Base-by-base conservation (phyloP, 2,329 filamentous ascomycete genomes). In the Colletotrichum falcatum region DNA sequence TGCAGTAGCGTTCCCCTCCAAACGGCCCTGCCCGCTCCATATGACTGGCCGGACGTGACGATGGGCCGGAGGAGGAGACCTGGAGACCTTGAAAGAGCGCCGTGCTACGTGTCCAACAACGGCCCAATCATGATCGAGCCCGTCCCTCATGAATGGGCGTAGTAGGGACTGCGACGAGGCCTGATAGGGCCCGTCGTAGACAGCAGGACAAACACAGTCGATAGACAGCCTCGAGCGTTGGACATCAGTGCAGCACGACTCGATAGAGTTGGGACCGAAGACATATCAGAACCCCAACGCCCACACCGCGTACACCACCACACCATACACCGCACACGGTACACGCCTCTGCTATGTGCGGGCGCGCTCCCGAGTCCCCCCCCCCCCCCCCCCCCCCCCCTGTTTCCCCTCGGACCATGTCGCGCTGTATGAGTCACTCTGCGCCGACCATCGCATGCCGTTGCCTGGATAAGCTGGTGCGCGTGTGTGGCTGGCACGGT, bases 161-260 rank as follows among this genome's bases (percentile, higher is more conserved):
- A 12, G 35, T 58, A 63, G 46, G 35, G 53, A 28, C 35, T 73
- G 72, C 73, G 71, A 74, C 72, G 67, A 74, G 74, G 75, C 75
- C 58, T 60, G 69, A 76, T 76, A 75, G 73, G 75, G 51, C 74
- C 71, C 42, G 11, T 74, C 62, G 75, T 65, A 73, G 74, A 77
- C 74, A n/a, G 70, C 74, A 72, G 48, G 48, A 73, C 73, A 61
- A 63, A 33, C 30, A 75, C 71, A 75, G 75, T 77, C 77, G 76
- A 75, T 77, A 28, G 59, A 75, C 78, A 28, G 59, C 35, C 58
- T 59, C 53, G 69, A 28, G 28, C 55, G 69, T 73, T 73, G 71
- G 71, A 73, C 71, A 73, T 61, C 71, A 71, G 61, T 73, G 71
- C 71, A 73, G 71, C 68, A 61, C 33, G n/a, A 58, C 54, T 66